phyloP scores from a whole-genome alignment of 2,329 filamentous ascomycete genomes.

The Talaromyces sp. region DNA sequence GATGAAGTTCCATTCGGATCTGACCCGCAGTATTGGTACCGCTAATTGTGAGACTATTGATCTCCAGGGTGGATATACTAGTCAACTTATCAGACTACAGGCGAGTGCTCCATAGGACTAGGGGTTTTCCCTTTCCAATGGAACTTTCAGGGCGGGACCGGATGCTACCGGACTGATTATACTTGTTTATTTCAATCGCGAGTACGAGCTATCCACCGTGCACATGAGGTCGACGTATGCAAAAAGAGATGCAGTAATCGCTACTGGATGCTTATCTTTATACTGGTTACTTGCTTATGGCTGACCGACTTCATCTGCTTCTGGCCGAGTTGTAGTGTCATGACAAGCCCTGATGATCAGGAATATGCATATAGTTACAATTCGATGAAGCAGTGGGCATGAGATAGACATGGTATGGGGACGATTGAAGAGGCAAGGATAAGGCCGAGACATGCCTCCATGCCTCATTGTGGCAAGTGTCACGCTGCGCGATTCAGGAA shows the following conservation, averaged over 20 bases:
- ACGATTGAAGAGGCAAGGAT: neutral
- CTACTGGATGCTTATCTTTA: neutral
- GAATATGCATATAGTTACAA: neutral
- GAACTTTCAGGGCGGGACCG: neutral
- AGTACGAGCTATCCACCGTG: neutral
- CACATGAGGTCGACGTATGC: neutral
- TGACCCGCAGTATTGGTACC: neutral
- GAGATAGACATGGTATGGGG: no score
- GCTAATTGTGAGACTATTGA: neutral
- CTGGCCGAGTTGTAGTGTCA: neutral
- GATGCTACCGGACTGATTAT: neutral
- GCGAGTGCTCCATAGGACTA: neutral
- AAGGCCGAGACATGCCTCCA: no score
- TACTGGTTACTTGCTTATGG: neutral
- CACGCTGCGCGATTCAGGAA: neutral
- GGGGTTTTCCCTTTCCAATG: neutral
- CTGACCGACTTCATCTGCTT: neutral
- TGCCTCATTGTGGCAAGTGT: neutral
- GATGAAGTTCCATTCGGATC: neutral
- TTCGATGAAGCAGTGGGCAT: neutral
- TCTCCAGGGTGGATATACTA: neutral
- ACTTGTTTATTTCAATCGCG: neutral
- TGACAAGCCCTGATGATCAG: neutral
- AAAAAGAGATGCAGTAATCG: neutral
- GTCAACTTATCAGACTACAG: neutral